phyloP scores from a whole-genome alignment of 1,284 basidiomycete genomes.

The Inonotus obliquus region DNA sequence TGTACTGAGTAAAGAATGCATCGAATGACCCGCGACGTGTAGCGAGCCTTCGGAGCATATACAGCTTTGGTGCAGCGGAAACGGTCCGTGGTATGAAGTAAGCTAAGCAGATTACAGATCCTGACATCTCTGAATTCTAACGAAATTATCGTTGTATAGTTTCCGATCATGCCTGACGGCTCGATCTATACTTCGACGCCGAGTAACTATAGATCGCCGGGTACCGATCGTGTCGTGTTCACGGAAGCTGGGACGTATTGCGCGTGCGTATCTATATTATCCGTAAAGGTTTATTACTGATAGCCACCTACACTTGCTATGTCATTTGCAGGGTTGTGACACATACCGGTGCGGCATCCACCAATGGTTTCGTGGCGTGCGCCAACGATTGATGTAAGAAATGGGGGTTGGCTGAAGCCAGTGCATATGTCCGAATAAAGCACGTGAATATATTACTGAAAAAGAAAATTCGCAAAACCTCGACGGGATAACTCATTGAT shows the following conservation, averaged over 20 bases:
- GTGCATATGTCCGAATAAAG: too few species aligned
- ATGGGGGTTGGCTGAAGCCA: too few species aligned
- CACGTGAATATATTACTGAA: too few species aligned
- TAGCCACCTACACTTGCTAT: neutral
- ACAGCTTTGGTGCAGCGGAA: conserved; percentile 18
- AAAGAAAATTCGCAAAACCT: too few species aligned
- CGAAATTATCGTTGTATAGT: conserved; percentile 15
- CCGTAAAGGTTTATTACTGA: neutral
- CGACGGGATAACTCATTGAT: too few species aligned
- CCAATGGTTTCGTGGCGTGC: conserved; percentile 20
- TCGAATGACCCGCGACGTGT: neutral
- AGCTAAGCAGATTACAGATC: neutral
- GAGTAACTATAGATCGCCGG: conserved; percentile 22
- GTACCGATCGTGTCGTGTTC: conserved; percentile 28
- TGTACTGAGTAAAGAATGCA: neutral
- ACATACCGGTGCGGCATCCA: conserved; percentile 18
- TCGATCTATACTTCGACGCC: conserved; percentile 24
- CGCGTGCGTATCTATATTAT: conserved; percentile 17
- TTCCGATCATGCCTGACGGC: conserved; percentile 26
- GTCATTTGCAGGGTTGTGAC: conserved; percentile 16
- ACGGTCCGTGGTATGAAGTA: conserved; percentile 21
- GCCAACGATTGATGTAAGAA: conserved; percentile 10
- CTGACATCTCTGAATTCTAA: neutral
- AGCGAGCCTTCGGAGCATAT: conserved; percentile 18
- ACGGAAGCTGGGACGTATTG: conserved; percentile 27